Evolutionary conservation across 2,329 filamentous ascomycete species (phyloP).

Genomic region (Verticillium tricorpus): DNA sequence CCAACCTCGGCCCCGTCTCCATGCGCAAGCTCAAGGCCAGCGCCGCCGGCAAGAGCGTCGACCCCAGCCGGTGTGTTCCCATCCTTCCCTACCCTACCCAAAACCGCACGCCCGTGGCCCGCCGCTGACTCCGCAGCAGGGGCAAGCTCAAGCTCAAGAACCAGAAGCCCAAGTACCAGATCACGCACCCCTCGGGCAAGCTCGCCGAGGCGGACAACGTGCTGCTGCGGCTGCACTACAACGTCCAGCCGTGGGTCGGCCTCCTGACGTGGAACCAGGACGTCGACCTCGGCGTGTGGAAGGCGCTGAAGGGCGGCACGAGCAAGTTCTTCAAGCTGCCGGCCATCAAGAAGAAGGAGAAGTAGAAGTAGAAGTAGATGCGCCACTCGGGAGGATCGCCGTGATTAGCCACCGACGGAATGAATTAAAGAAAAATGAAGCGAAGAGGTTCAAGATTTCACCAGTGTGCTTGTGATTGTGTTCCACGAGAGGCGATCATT

Average conservation of each 20-base stretch:
- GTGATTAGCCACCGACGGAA: slow-evolving; percentile 13
- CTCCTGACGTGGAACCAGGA: slow-evolving; percentile 74
- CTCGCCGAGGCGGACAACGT: slow-evolving; percentile 72
- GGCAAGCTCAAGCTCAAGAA: slow-evolving; percentile 75
- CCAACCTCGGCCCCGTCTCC: slow-evolving; percentile 54
- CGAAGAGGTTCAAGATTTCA: not conserved
- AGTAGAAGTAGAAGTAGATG: slow-evolving; percentile 33
- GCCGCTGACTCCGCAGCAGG: slow-evolving; percentile 32
- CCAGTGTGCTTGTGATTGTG: no score
- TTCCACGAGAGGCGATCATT: no score
- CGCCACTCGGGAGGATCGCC: no score
- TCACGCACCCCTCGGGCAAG: slow-evolving; percentile 81
- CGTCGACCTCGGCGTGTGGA: slow-evolving; percentile 56
- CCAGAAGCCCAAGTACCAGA: slow-evolving; percentile 93
- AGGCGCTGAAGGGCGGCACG: slow-evolving; percentile 57
- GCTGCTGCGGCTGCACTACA: slow-evolving; percentile 81
- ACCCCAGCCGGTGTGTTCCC: slow-evolving; percentile 39
- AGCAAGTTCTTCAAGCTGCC: slow-evolving; percentile 64
- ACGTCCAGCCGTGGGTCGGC: slow-evolving; percentile 96
- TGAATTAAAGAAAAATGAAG: not conserved
- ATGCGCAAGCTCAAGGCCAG: slow-evolving; percentile 60
- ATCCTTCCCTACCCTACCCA: no score
- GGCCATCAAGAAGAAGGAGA: slow-evolving; percentile 56
- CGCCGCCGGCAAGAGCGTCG: slow-evolving; percentile 55
- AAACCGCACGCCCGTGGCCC: no score